Conservation (phyloP, 1,139 yeast species). For the Geotrichum fermentans region DNA sequence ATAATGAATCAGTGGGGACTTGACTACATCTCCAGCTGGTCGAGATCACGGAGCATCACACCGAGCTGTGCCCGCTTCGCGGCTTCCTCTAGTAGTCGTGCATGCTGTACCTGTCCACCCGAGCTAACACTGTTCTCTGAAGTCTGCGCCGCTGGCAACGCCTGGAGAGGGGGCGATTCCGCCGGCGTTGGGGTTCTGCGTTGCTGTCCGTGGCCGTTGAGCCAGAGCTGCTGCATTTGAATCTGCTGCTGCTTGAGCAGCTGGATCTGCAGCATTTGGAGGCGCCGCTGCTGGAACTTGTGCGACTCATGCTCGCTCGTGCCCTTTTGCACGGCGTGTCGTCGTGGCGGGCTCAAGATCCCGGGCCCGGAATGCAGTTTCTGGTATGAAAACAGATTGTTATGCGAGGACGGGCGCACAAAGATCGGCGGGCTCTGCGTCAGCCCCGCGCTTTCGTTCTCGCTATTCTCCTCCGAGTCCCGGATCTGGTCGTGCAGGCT, state of each 20-base stretch:
- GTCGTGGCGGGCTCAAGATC: not conserved
- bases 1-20: not conserved
- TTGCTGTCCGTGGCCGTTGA: not conserved
- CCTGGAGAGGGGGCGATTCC: no score
- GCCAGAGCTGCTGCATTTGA: constrained; percentile 6
- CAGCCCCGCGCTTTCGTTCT: not conserved
- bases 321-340: not conserved
- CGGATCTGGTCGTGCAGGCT: constrained; percentile 11
- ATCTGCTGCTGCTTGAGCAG: constrained; percentile 2
- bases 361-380: not conserved
- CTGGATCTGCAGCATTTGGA: constrained; percentile 1
- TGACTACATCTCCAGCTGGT: constrained; percentile 1
- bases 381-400: not conserved
- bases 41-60: constrained; percentile 2
- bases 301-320: not conserved
- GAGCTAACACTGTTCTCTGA: no score
- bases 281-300: not conserved
- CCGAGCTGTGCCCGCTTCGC: constrained; percentile 7
- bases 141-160: no score
- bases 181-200: not conserved
- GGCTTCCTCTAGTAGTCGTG: not conserved
- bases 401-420: not conserved
- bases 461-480: constrained; percentile 1
- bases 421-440: constrained; percentile 1
- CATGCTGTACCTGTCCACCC: not conserved